These are phyloP conservation scores for Saturnispora dispora DNA, from an alignment of 805 yeast genomes.

Conservation along the genomic window DNA sequence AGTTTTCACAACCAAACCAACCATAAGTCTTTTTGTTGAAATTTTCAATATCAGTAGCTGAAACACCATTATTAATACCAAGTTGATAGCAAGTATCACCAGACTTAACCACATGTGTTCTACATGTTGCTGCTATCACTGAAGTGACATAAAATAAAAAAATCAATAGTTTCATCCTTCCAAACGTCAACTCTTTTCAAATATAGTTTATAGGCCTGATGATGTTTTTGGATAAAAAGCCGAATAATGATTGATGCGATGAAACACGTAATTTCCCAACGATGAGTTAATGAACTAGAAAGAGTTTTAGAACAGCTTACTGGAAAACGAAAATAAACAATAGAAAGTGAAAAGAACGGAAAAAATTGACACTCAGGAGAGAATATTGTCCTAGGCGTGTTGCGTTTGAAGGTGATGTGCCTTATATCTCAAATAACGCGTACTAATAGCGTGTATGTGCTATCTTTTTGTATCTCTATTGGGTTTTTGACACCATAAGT, in stretches of 20 bases:
- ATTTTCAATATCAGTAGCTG: background rate
- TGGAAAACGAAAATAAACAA: no score
- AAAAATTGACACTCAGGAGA: background rate
- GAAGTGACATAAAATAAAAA: background rate
- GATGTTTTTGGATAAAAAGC: background rate
- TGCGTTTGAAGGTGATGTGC: no score
- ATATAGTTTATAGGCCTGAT: background rate
- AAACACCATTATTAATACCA: background rate
- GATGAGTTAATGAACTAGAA: no score
- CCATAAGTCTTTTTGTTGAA: background rate
- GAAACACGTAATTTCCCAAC: no score
- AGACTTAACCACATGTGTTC: background rate
- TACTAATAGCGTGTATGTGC: no score
- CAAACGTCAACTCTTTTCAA: background rate
- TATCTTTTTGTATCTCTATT: no score
- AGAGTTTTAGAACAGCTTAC: no score
- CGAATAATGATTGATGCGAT: no score
- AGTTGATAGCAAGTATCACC: conserved; percentile 3
- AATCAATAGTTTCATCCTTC: background rate
- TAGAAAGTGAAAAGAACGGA: background rate
- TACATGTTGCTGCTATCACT: background rate
- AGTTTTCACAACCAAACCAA: background rate
- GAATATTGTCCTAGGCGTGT: background rate
- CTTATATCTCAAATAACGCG: background rate
- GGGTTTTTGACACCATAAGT: no score